Conservation (phyloP, 1,284 basidiomycete species). For the Cerrena zonata region DNA sequence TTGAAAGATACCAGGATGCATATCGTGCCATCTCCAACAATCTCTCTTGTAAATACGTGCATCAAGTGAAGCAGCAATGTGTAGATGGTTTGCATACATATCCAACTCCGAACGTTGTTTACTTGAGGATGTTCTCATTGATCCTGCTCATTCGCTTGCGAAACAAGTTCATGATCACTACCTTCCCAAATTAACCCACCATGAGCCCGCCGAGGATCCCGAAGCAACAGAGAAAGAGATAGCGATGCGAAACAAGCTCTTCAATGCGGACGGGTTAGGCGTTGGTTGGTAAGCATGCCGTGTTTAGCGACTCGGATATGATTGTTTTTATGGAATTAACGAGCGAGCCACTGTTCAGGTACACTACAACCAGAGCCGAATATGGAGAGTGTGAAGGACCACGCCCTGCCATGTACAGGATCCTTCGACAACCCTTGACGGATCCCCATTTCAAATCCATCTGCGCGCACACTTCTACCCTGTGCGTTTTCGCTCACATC, state of each 20-base stretch:
- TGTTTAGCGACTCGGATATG: background rate
- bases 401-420: constrained; percentile 30
- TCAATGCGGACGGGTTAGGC: constrained; percentile 30
- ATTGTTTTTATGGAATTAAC: background rate
- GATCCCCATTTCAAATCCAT: constrained; percentile 31
- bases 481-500: constrained; percentile 32
- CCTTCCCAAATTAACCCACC: constrained; percentile 27
- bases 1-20: no score
- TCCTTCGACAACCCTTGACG: constrained; percentile 28
- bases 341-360: constrained; percentile 15
- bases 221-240: constrained; percentile 20
- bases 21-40: no score
- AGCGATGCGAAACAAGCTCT: constrained; percentile 24
- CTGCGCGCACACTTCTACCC: constrained; percentile 27
- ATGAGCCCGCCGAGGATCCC: constrained; percentile 20
- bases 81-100: constrained; percentile 36
- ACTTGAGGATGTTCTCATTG: constrained; percentile 33
- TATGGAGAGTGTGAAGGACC: constrained; percentile 27
- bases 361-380: constrained; percentile 21
- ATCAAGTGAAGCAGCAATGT: constrained; percentile 21
- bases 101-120: constrained; percentile 30
- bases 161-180: constrained; percentile 35
- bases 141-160: constrained; percentile 28
- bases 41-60: no score
- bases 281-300: constrained; percentile 19